Base-by-base conservation (phyloP, 371 early-diverging fungal genomes). In the Coemansia sp. region DNA sequence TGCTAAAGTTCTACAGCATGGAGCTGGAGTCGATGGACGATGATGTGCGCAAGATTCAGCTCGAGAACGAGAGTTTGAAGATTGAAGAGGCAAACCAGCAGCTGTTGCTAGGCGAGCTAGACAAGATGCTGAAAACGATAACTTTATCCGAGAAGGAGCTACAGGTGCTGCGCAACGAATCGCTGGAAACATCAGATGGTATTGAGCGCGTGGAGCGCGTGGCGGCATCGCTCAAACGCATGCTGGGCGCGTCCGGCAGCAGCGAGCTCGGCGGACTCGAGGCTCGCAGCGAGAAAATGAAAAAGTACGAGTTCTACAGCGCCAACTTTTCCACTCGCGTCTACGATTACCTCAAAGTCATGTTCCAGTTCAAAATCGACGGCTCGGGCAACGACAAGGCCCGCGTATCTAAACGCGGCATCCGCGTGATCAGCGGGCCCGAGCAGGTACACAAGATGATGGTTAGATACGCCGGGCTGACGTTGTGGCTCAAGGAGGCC, bases 11-110 rank as follows among this genome's bases (percentile, higher is more conserved):
- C 39, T 95, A 94, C 77, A 89, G 89, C 16, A 84, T 87, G n/a
- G 89, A 93, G 70, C 82, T 96, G 38, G 92, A 94, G 90, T 84
- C 87, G 55, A 95, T 95, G 92, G 96, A 93, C 32, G 92, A 93
- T 76, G 95, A 95, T 79, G 93, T 95, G 57, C 92, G 90, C 77
- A 91, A 93, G 63, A 95, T 97, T 60, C 94, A 95, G 80, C 82
- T 89, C 11, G 88, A 90, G 69, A 96, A 95, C 77, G 90, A 94
- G 57, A 89, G 87, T 36, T 84, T 97, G 65, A 95, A 95, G 76
- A 84, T 93, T 26, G 86, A 91, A 49, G 90, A 93, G 8, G 79
- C 82, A 20, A 97, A 95, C 71, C 96, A 95, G 63, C 87, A 90
- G 38, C 81, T 80, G 26, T 77, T 97, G 36, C 80, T 94, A n/a